phyloP scores from a whole-genome alignment of 441 rosid genomes.

The Syzygium malaccense region DNA sequence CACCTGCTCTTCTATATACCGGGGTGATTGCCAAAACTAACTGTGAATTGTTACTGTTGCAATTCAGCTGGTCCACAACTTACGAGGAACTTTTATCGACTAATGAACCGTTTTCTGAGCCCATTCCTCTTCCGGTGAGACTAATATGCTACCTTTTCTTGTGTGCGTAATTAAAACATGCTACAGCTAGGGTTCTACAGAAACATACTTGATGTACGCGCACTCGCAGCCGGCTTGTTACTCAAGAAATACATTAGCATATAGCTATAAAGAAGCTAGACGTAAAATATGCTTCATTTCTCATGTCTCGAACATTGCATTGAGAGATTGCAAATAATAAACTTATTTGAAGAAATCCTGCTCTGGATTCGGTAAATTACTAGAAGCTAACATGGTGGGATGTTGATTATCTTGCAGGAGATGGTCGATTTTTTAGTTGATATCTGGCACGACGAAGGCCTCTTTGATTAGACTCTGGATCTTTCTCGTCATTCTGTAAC shows the following conservation, averaged over 20 bases:
- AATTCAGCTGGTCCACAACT: constrained; percentile 69
- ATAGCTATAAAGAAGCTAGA: background rate
- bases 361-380: background rate
- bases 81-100: constrained; percentile 81
- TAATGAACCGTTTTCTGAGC: constrained; percentile 68
- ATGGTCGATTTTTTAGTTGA: constrained; percentile 94
- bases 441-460: constrained; percentile 85
- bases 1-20: background rate
- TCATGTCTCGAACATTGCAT: background rate
- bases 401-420: constrained; percentile 42
- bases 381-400: background rate
- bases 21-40: constrained; percentile 4
- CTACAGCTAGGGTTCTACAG: background rate
- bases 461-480: constrained; percentile 40
- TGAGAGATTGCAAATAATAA: background rate
- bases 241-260: background rate
- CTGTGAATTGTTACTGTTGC: constrained; percentile 15
- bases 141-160: background rate
- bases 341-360: background rate
- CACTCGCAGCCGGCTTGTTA: background rate
- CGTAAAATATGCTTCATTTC: background rate
- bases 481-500: background rate
- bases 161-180: background rate
- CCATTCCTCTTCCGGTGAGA: constrained; percentile 79
- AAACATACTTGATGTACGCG: background rate